Conservation (phyloP, 2,329 filamentous ascomycete species). For the Hymenoscyphus linearis region DNA sequence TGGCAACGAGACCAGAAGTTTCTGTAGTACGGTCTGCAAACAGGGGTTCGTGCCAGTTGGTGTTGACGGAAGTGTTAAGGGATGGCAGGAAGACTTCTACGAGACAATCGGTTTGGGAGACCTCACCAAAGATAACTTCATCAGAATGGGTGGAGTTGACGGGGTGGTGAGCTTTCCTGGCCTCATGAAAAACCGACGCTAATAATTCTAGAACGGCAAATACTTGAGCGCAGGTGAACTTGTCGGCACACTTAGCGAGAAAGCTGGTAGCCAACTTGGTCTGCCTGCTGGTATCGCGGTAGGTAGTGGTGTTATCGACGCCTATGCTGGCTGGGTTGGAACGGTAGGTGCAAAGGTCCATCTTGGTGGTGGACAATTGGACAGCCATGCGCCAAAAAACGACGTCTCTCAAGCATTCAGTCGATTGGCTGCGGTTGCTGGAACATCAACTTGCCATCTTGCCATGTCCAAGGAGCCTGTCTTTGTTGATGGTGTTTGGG, state of each 20-base stretch:
- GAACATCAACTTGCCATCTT: slow-evolving; percentile 94
- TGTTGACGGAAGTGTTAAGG: slow-evolving; percentile 93
- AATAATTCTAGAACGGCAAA: slow-evolving; percentile 66
- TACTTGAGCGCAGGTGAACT: slow-evolving; percentile 90
- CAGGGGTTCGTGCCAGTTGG: slow-evolving; percentile 96
- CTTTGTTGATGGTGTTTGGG: slow-evolving; percentile 95
- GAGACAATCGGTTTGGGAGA: slow-evolving; percentile 81
- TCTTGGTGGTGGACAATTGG: slow-evolving; percentile 61
- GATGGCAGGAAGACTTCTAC: slow-evolving; percentile 96
- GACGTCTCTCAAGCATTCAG: slow-evolving; percentile 91
- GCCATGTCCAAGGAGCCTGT: slow-evolving; percentile 92
- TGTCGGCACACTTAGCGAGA: slow-evolving; percentile 77
- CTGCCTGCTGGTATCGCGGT: slow-evolving; percentile 84
- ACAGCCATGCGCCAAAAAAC: slow-evolving; percentile 65
- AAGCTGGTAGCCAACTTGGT: slow-evolving; percentile 77
- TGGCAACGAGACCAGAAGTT: slow-evolving; percentile 85
- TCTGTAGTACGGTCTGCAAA: slow-evolving; percentile 95
- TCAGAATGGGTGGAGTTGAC: slow-evolving; percentile 89
- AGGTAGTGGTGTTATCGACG: slow-evolving; percentile 94
- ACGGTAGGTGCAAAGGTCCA: slow-evolving; percentile 96
- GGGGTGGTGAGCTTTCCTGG: slow-evolving; percentile 73
- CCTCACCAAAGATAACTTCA: slow-evolving; percentile 79
- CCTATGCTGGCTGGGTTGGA: slow-evolving; percentile 97
- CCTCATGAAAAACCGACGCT: slow-evolving; percentile 15
- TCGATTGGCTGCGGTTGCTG: slow-evolving; percentile 87